Conservation (phyloP, 306 rosid genomes). For the Gleditsia sinensis region DNA sequence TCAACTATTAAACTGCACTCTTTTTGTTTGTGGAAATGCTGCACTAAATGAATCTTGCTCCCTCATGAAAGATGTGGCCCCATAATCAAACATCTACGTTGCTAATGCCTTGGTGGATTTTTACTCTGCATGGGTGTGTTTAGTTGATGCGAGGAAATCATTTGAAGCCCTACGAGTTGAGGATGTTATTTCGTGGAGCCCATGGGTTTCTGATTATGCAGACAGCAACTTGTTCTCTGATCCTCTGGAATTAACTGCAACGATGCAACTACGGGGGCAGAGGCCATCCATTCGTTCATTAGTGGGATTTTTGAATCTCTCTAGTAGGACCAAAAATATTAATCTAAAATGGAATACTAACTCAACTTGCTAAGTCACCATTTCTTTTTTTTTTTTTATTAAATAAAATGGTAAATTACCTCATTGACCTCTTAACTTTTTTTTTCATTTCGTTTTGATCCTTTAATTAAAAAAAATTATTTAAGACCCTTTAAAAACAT, state of each 20-base stretch:
- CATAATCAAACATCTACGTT: constrained; percentile 62
- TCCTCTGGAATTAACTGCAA: constrained; percentile 51
- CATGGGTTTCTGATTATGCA: constrained; percentile 60
- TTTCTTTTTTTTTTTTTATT: too few relatives aligned
- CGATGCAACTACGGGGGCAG: constrained; percentile 67
- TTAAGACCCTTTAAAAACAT: too few relatives aligned
- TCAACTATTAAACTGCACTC: too few relatives aligned
- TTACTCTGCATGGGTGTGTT: constrained; percentile 73
- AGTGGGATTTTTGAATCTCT: constrained; percentile 62
- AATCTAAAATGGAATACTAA: too few relatives aligned
- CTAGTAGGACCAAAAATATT: constrained; percentile 53
- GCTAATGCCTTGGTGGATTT: constrained; percentile 86
- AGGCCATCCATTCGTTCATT: constrained; percentile 73
- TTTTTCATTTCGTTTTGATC: too few relatives aligned
- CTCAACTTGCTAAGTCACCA: too few relatives aligned
- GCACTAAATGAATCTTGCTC: too few relatives aligned
- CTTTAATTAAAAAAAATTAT: too few relatives aligned
- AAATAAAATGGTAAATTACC: too few relatives aligned
- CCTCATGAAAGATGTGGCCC: too few relatives aligned
- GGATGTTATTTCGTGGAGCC: constrained; percentile 92
- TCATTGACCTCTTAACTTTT: too few relatives aligned
- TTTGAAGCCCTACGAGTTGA: constrained; percentile 54
- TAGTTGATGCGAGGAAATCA: constrained; percentile 56
- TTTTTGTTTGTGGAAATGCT: too few relatives aligned
- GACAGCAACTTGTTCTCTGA: constrained; percentile 43